Evolutionary conservation across 2,329 filamentous ascomycete species (phyloP), one percentile per base, ranked within the genome.

Genomic region (Helminthosporium solani): DNA sequence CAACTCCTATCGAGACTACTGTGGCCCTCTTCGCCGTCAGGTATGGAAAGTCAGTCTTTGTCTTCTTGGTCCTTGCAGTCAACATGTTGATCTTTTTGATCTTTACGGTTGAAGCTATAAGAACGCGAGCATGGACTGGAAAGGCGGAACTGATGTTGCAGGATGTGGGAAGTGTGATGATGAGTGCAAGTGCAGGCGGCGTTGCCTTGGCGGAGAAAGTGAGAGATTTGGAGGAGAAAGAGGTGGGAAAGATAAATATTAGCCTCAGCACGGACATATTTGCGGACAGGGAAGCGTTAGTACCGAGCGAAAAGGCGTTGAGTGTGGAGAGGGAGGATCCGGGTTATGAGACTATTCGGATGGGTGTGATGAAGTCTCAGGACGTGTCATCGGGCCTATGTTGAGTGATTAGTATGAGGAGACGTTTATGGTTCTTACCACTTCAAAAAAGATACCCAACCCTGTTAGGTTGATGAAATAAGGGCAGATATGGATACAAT

Each of bases 21-120:
- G 37, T 49, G 3, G 37, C 35, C 1, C 11, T 43, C 14, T 11
- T 20, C 2, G 42, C 42, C 1, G 46, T 49, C 11, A 33, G 27
- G 15, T 49, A 49, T 21, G 46, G 46, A 6, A 25, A 44, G 14
- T n/a, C 30, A 15, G 27, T 19, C 15, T 49, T 41, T 20, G 39
- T 49, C 8, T 36, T 33, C 20, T 36, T 31, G 8, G 18, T 43
- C n/a, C 39, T 41, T 3, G 31, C 15, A 12, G 25, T 49, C 11
- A 41, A 49, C 18, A 12, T 33, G n/a, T 1, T 44, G 2, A 27
- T 49, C 6, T 14, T 44, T 1, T n/a, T 45, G n/a, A 30, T 49
- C 4, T 49, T 42, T n/a, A 14, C 38, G 5, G 9, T n/a, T 2
- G 45, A 39, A 28, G 40, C 39, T 18, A 23, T 28, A 6, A 15